Percentiles rank a stretch among this genome's conserved stretches.
Evolutionary conservation across 169 alveolate species (phyloP).

Genomic region (Eimeria necatrix): DNA sequence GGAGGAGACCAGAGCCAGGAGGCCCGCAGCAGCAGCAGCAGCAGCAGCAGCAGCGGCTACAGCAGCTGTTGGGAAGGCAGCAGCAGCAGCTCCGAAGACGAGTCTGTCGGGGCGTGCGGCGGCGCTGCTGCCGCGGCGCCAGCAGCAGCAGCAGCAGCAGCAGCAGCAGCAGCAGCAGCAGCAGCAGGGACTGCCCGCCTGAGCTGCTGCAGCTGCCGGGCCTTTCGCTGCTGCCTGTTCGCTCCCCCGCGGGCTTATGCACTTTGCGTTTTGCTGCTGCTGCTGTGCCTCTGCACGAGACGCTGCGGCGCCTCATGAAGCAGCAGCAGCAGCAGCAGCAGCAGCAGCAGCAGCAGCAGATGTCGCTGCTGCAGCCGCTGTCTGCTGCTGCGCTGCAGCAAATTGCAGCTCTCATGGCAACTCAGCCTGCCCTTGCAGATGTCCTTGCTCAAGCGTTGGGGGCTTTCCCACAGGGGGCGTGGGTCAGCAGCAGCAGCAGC

Average conservation of each 20-base stretch:
- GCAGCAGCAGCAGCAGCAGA: not conserved
- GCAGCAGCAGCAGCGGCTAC: not conserved
- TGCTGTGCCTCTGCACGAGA: not conserved
- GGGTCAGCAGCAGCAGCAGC: constrained; percentile 24
- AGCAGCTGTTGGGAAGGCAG: not conserved
- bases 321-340: not conserved
- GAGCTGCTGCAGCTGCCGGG: constrained; percentile 19
- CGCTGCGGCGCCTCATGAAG: not conserved
- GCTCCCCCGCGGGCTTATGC: not conserved
- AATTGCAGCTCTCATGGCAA: not conserved
- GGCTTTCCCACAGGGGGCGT: constrained; percentile 43
- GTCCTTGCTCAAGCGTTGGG: constrained; percentile 28
- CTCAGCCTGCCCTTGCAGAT: constrained; percentile 33
- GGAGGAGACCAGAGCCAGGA: too few relatives aligned
- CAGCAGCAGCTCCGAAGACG: not conserved
- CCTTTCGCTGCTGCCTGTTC: not conserved
- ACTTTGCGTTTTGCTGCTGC: not conserved
- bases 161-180: constrained; percentile 13
- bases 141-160: not conserved
- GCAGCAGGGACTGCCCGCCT: constrained; percentile 71
- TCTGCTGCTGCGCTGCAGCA: constrained; percentile 52
- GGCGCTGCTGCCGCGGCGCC: not conserved
- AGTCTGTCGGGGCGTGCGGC: too few relatives aligned
- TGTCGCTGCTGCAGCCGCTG: constrained; percentile 12
- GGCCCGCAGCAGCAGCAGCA: not conserved